Evolutionary conservation across 306 rosid species (phyloP).

Genomic region (Prunus padus): DNA sequence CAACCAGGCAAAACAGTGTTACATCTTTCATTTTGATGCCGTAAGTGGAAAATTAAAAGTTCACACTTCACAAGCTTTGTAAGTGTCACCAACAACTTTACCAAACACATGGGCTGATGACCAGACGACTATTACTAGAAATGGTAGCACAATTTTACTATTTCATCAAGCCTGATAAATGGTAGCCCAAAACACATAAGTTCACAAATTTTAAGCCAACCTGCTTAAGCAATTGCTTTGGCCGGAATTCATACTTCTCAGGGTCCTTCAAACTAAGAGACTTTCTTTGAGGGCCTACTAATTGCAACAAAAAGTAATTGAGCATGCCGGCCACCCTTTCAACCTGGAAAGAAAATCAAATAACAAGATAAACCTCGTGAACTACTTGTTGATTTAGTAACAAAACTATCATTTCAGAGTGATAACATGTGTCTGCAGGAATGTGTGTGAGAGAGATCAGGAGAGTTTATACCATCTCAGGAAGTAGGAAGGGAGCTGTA

Average conservation of each 20-base stretch:
- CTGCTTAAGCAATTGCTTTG: slow-evolving; percentile 92
- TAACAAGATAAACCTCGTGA: neutral
- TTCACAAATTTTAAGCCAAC: slow-evolving; percentile 36
- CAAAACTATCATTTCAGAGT: slow-evolving; percentile 6
- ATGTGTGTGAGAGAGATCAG: slow-evolving; percentile 1
- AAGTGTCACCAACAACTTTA: too few relatives aligned
- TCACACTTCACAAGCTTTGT: too few relatives aligned
- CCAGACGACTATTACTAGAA: too few relatives aligned
- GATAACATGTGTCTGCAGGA: slow-evolving; percentile 10
- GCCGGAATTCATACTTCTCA: slow-evolving; percentile 94
- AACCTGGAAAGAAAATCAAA: slow-evolving; percentile 48
- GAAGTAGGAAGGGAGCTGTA: slow-evolving; percentile 92
- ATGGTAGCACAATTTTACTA: too few relatives aligned
- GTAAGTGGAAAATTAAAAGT: too few relatives aligned
- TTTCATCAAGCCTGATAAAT: neutral
- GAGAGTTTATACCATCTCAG: slow-evolving; percentile 79
- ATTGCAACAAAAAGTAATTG: slow-evolving; percentile 90
- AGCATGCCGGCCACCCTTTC: slow-evolving; percentile 99
- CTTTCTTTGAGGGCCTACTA: slow-evolving; percentile 97
- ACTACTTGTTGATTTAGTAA: slow-evolving; percentile 6
- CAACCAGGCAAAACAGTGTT: too few relatives aligned
- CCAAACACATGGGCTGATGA: too few relatives aligned
- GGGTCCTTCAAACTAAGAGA: slow-evolving; percentile 96
- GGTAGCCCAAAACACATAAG: slow-evolving; percentile 1
- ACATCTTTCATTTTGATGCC: too few relatives aligned